Conservation (phyloP, 306 rosid species). For the Cucurbita argyrosperma region DNA sequence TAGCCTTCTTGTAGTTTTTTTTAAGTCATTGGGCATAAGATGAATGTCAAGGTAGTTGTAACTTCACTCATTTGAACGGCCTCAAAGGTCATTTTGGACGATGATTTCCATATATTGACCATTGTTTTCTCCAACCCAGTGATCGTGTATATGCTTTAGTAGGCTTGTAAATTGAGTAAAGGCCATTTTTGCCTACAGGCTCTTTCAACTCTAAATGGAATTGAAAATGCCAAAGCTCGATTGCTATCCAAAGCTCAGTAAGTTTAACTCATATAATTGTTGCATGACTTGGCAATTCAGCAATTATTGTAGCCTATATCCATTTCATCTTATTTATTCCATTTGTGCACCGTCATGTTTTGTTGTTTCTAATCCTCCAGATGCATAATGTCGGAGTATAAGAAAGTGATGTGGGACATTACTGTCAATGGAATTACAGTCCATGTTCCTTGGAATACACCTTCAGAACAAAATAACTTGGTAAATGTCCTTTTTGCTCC, state of each 20-base stretch:
- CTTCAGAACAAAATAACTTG: constrained; percentile 35
- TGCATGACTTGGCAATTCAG: background rate
- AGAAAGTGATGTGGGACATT: constrained; percentile 67
- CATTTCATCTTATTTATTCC: background rate
- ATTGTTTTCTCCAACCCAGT: background rate
- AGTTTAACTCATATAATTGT: constrained; percentile 19
- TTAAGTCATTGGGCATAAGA: no score
- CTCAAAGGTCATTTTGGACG: background rate
- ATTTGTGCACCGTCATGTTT: background rate
- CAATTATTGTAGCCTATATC: background rate
- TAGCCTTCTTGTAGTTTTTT: no score
- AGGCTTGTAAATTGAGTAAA: background rate
- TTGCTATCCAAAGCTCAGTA: constrained; percentile 70
- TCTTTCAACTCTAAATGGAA: constrained; percentile 55
- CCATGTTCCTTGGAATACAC: constrained; percentile 47
- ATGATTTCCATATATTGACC: no score
- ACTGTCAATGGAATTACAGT: constrained; percentile 29
- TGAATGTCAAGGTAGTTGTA: no score
- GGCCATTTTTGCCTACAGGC: constrained; percentile 33
- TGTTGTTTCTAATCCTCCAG: constrained; percentile 27
- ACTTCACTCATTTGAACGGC: no score
- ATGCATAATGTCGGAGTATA: constrained; percentile 39
- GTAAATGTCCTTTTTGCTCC: constrained; percentile 21
- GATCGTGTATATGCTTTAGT: background rate
- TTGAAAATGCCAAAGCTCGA: constrained; percentile 43